A percentile compares a stretch with the other conserved stretches of the same genome.
phyloP scores from a whole-genome alignment of 139 green algal genomes.

The Mesotaenium endlicherianum region DNA sequence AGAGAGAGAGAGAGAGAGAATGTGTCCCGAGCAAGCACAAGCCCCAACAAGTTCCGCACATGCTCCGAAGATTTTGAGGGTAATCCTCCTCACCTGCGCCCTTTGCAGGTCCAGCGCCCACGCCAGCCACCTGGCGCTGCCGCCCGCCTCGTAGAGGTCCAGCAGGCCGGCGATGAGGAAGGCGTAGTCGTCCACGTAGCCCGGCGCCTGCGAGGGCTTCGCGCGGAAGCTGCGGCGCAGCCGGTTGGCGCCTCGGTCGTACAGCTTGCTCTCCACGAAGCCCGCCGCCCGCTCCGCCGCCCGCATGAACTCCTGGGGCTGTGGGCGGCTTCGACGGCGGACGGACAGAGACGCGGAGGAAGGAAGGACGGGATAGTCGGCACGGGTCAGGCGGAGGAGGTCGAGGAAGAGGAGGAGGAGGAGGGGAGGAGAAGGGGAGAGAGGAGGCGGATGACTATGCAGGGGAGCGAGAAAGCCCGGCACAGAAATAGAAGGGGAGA shows the following conservation, averaged over 20 bases:
- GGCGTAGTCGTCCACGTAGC: constrained; percentile 80
- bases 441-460: background rate
- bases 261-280: constrained; percentile 74
- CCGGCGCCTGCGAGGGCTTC: constrained; percentile 53
- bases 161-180: constrained; percentile 72
- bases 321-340: background rate
- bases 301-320: constrained; percentile 63
- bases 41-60: no score
- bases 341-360: background rate
- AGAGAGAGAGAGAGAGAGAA: no score
- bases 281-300: constrained; percentile 51
- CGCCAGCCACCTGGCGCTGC: constrained; percentile 68
- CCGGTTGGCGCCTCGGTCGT: constrained; percentile 54
- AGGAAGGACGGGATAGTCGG: background rate
- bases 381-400: background rate
- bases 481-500: no score
- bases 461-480: background rate
- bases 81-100: constrained; percentile 37
- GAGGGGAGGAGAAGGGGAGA: background rate
- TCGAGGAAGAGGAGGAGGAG: background rate
- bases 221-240: constrained; percentile 71
- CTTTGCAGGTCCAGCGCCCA: constrained; percentile 79
- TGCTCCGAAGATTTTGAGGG: background rate
- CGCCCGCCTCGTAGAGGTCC: constrained; percentile 73
- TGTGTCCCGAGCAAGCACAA: no score